Conservation (phyloP, 345 rosid species). For the Sonneratia alba region DNA sequence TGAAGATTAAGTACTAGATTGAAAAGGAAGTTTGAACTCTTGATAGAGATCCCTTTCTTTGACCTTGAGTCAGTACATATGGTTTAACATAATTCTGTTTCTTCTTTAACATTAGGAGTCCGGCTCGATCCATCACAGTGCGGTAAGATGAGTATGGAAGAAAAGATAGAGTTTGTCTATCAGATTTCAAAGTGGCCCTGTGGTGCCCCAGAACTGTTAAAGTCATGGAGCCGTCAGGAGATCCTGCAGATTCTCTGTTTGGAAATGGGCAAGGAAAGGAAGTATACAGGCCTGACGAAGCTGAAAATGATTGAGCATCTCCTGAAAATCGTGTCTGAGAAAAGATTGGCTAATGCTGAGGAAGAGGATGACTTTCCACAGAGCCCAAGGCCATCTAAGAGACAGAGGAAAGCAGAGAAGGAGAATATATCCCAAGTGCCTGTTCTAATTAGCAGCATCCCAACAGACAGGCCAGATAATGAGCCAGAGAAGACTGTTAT, state of each 20-base stretch:
- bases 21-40: background rate
- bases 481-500: conserved; percentile 28
- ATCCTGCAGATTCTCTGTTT: conserved; percentile 82
- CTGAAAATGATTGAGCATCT: conserved; percentile 88
- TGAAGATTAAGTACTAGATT: background rate
- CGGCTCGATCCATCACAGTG: conserved; percentile 43
- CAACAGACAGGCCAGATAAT: conserved; percentile 12
- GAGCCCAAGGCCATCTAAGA: conserved; percentile 36
- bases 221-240: conserved; percentile 91
- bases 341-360: conserved; percentile 36
- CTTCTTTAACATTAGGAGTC: conserved; percentile 15
- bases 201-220: conserved; percentile 60
- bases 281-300: conserved; percentile 85
- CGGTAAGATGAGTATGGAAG: conserved; percentile 55
- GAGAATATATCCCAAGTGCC: conserved; percentile 53
- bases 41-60: background rate
- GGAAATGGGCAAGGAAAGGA: conserved; percentile 98
- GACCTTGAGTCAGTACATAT: background rate
- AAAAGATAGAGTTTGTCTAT: conserved; percentile 77
- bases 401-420: conserved; percentile 44
- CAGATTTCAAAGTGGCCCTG: conserved; percentile 55
- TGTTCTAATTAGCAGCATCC: conserved; percentile 20
- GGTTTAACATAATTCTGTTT: background rate
- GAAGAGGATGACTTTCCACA: conserved; percentile 26
- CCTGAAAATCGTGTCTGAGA: conserved; percentile 62